Base-by-base conservation (phyloP, 2,329 filamentous ascomycete genomes). In the Cytospora chrysosperma region DNA sequence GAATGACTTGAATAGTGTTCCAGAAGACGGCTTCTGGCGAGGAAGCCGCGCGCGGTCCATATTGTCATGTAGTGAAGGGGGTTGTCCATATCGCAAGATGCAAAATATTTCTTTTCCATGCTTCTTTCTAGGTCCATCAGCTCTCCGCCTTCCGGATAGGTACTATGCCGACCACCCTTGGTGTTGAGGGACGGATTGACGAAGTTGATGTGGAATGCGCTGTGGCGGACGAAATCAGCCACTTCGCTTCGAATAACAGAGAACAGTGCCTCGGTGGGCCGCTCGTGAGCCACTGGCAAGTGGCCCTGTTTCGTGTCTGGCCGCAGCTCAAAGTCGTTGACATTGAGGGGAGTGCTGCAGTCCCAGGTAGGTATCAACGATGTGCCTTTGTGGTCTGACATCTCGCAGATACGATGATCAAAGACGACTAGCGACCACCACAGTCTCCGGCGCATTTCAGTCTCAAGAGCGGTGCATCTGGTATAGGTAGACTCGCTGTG, bases 391-490 rank as follows among this genome's bases (percentile, higher is more conserved):
- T 70, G 74, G 30, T 79, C 75, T 1, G 78, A 71, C 64, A 87
- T 70, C 67, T 88, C 85, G 67, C 80, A 74, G 15, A 86, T 78
- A 19, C 86, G 84, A 53, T 73, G 72, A 68, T 89, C 87, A 61
- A 87, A 84, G 3, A 83, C 71, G 0, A 83, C 72, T 0, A 89
- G 72, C 0, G 83, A 77, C 86, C 85, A 88, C 85, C 85, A 88
- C 0, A 88, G 76, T 37, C 86, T 75, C 32, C 86, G 81, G 15
- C 85, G 81, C 76, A 88, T 79, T 72, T 89, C 86, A 2, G 79
- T 81, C 68, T 88, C 85, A 15, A 83, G 79, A 8, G 68, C 59
- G 5, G 65, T 66, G 24, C 60, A 70, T 26, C 65, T 70, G 1
- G 70, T 54, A 17, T 71, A 66, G 0, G 64, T 66, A 0, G 76